Percentiles rank a stretch among this genome's conserved stretches.
These are phyloP conservation scores for Fraxinus latifolia DNA, from an alignment of 305 asterid species.

Conservation along the genomic window DNA sequence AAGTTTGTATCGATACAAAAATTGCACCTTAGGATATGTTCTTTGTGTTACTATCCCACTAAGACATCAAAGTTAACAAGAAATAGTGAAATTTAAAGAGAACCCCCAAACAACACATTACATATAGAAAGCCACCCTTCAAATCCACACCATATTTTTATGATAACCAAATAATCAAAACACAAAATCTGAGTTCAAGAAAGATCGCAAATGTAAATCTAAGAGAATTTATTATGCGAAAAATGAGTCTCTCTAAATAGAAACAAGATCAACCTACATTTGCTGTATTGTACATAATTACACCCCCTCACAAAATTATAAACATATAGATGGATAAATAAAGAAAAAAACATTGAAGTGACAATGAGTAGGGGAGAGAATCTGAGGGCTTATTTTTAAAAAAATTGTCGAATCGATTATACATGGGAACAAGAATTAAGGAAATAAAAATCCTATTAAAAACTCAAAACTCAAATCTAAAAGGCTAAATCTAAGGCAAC, in stretches of 20 bases:
- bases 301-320: background rate
- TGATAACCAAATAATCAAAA: conserved; percentile 42
- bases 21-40: conserved; percentile 40
- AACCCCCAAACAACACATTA: conserved; percentile 14
- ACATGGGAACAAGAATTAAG: conserved; percentile 24
- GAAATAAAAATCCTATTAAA: background rate
- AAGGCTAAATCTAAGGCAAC: conserved; percentile 46
- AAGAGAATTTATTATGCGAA: conserved; percentile 13
- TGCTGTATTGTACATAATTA: background rate
- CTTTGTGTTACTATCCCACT: conserved; percentile 52
- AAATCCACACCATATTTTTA: conserved; percentile 35
- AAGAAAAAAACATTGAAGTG: background rate
- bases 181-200: conserved; percentile 28
- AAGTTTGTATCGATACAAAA: background rate
- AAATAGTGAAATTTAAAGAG: conserved; percentile 33
- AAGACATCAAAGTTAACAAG: conserved; percentile 47
- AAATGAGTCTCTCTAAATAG: conserved; percentile 31
- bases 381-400: conserved; percentile 37
- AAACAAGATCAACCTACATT: conserved; percentile 34
- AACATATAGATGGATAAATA: conserved; percentile 12
- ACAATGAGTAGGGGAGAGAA: conserved; percentile 19
- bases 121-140: conserved; percentile 39
- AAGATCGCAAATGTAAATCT: conserved; percentile 40
- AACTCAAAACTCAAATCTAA: conserved; percentile 18
- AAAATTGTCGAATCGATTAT: conserved; percentile 38